A percentile compares a stretch with the other conserved stretches of the same genome.
These are phyloP conservation scores for Colletotrichum eleusines DNA, from an alignment of 2,329 filamentous ascomycete species.

Conservation along the genomic window DNA sequence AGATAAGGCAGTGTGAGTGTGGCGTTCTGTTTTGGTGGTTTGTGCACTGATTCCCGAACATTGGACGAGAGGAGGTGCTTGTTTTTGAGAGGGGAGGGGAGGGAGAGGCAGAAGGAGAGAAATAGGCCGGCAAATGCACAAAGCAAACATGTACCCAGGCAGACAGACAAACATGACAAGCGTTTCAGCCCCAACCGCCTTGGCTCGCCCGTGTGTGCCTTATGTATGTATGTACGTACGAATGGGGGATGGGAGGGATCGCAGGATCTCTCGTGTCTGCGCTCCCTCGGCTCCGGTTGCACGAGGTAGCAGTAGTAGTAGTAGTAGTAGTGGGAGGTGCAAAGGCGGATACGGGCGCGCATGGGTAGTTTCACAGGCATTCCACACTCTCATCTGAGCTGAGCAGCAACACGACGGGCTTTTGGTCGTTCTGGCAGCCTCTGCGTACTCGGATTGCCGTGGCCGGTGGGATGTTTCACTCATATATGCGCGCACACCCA, in stretches of 20 bases:
- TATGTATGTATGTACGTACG: neutral
- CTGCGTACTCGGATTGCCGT: neutral
- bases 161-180: constrained; percentile 11
- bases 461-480: constrained; percentile 1
- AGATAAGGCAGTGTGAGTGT: neutral
- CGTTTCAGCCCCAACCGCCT: constrained; percentile 16
- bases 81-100: neutral
- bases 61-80: neutral
- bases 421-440: too few relatives aligned
- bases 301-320: too few relatives aligned
- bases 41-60: neutral
- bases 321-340: neutral
- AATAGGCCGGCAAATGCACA: constrained; percentile 21
- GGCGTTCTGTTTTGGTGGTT: constrained; percentile 6
- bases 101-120: neutral
- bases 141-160: constrained; percentile 7
- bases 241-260: neutral
- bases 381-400: too few relatives aligned
- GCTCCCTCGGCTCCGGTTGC: neutral
- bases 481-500: constrained; percentile 3
- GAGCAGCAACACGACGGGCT: neutral
- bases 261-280: constrained; percentile 19
- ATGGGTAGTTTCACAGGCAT: too few relatives aligned
- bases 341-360: constrained; percentile 20
- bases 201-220: neutral